Percentiles rank a stretch among this genome's conserved stretches.
These are phyloP conservation scores for Multifurca ochricompacta DNA, from an alignment of 768 basidiomycete species.

Conservation along the genomic window DNA sequence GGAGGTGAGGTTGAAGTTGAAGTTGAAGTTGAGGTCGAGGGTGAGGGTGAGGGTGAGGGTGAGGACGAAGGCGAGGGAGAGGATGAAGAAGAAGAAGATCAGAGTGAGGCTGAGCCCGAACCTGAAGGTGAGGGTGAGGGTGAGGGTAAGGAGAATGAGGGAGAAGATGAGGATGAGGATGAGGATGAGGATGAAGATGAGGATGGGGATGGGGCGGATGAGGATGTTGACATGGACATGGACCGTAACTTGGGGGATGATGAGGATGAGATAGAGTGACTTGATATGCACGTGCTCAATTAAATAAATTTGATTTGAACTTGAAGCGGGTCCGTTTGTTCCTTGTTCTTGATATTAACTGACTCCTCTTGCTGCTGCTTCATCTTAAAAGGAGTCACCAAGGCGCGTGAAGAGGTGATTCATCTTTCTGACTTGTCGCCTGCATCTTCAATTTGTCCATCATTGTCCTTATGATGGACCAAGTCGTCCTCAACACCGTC, in stretches of 20 bases:
- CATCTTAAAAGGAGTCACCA: no score
- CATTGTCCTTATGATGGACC: background rate
- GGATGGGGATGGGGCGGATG: conserved; percentile 1
- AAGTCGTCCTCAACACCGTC: background rate
- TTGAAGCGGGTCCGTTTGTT: no score
- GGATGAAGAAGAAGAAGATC: conserved; percentile 24
- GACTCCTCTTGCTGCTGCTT: no score
- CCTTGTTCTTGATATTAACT: no score
- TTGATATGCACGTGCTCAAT: background rate
- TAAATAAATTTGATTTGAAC: background rate
- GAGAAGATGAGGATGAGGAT: background rate
- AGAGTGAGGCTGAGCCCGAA: conserved; percentile 3
- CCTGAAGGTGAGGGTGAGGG: conserved; percentile 1
- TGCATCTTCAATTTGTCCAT: background rate
- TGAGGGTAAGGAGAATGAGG: background rate
- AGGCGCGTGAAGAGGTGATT: no score
- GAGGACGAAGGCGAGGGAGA: conserved; percentile 25
- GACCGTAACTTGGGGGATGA: background rate
- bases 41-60: conserved; percentile 30
- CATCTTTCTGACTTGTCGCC: no score
- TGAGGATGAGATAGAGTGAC: conserved; percentile 2
- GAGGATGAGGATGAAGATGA: background rate
- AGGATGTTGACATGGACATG: conserved; percentile 8
- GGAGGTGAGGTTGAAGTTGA: conserved; percentile 15
- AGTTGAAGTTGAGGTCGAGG: background rate